A percentile compares a stretch with the other conserved stretches of the same genome.
phyloP scores from a whole-genome alignment of 1,284 basidiomycete genomes.

The Rhodotorula sp. region DNA sequence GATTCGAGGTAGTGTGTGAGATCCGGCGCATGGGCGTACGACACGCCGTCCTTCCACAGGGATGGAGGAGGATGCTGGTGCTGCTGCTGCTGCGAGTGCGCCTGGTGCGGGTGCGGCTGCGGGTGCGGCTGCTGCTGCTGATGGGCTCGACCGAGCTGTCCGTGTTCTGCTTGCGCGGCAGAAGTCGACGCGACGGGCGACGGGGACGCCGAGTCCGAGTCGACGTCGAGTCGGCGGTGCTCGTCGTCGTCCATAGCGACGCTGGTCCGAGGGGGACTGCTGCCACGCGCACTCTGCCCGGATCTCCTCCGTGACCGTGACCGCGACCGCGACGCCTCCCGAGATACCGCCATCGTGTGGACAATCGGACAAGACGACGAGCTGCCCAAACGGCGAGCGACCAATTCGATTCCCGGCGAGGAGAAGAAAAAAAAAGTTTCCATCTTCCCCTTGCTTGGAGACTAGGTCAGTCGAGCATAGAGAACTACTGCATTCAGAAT shows the following conservation, averaged over 20 bases:
- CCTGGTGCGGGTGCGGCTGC: neutral
- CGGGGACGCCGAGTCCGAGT: neutral
- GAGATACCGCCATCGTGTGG: neutral
- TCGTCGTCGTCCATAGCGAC: neutral
- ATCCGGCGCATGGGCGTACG: constrained; percentile 27
- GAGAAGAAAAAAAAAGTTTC: too few species aligned
- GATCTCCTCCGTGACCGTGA: neutral
- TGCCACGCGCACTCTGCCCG: neutral
- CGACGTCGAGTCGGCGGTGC: neutral
- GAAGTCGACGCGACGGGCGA: neutral
- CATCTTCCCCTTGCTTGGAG: too few species aligned
- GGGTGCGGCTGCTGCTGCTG: neutral
- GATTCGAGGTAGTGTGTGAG: constrained; percentile 34
- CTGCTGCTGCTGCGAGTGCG: neutral
- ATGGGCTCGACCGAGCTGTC: neutral
- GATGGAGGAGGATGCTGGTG: neutral
- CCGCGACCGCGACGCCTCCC: neutral
- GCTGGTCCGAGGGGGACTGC: neutral
- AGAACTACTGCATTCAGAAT: too few species aligned
- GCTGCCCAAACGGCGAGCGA: too few species aligned
- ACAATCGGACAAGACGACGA: too few species aligned
- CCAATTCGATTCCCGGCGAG: too few species aligned
- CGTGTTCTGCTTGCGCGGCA: neutral
- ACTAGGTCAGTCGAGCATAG: too few species aligned
- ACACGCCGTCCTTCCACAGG: constrained; percentile 1